Evolutionary conservation across 2,329 filamentous ascomycete genomes (phyloP).

Genomic region (Alternaria triticina): DNA sequence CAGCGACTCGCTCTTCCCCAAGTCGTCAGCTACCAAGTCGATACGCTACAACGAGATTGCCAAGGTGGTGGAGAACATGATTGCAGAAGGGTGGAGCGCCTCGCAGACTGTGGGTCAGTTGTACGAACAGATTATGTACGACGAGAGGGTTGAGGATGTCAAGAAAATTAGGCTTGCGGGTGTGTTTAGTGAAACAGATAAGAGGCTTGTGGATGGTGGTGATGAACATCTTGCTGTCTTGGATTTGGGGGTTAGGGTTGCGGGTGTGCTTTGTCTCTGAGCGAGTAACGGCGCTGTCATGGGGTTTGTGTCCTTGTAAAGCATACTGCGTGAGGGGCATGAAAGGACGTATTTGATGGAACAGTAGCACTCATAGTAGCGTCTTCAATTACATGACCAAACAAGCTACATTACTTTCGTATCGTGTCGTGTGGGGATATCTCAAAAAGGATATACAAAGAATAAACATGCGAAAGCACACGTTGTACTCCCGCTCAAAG

Average conservation of each 20-base stretch:
- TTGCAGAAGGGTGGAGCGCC: slow-evolving; percentile 97
- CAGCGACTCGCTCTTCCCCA: slow-evolving; percentile 76
- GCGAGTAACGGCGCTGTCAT: background rate
- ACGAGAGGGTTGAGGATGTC: slow-evolving; percentile 80
- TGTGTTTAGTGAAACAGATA: slow-evolving; percentile 92
- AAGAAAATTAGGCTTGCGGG: slow-evolving; percentile 91
- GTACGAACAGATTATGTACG: slow-evolving; percentile 81
- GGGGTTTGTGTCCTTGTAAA: background rate
- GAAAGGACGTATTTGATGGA: background rate
- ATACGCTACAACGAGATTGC: slow-evolving; percentile 73
- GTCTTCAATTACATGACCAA: background rate
- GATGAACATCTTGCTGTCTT: slow-evolving; percentile 94
- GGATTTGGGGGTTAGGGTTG: slow-evolving; percentile 82
- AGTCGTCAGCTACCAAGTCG: slow-evolving; percentile 48
- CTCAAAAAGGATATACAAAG: slow-evolving; percentile 8
- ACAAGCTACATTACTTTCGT: background rate
- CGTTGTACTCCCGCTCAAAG: background rate
- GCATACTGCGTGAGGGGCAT: background rate
- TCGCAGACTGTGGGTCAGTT: slow-evolving; percentile 84
- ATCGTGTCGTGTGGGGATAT: slow-evolving; percentile 1
- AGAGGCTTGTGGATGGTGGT: slow-evolving; percentile 89
- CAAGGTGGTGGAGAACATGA: slow-evolving; percentile 83
- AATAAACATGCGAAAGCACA: background rate
- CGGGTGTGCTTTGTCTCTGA: slow-evolving; percentile 67
- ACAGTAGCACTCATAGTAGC: background rate